Percentiles rank a stretch among this genome's conserved stretches.
These are phyloP conservation scores for Triticum urartu DNA, from an alignment of 176 grass and related monocot species.

Conservation along the genomic window DNA sequence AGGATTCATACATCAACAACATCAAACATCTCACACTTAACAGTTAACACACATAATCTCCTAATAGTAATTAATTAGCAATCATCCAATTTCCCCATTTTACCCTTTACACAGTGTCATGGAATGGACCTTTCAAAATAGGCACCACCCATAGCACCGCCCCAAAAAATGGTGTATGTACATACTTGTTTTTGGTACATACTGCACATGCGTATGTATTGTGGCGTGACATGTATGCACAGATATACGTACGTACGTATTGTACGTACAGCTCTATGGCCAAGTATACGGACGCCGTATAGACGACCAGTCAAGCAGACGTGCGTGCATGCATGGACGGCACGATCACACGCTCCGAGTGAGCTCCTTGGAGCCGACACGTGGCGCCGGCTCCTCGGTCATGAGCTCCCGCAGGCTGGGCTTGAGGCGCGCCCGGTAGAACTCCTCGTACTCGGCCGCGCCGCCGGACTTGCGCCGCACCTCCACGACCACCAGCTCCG, in stretches of 20 bases:
- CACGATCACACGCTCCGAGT: slow-evolving; percentile 30
- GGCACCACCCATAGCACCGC: slow-evolving; percentile 18
- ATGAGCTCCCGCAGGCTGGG: slow-evolving; percentile 56
- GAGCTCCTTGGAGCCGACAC: neutral
- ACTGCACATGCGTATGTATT: neutral
- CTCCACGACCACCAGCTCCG: slow-evolving; percentile 79
- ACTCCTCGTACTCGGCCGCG: slow-evolving; percentile 83
- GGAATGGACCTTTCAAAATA: slow-evolving; percentile 15
- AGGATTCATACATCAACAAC: neutral
- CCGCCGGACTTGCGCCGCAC: slow-evolving; percentile 79
- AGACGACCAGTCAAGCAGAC: neutral
- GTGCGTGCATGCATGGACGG: neutral
- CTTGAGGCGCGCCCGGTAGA: slow-evolving; percentile 60
- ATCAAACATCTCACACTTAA: neutral
- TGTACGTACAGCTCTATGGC: neutral
- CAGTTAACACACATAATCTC: neutral
- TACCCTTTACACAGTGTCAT: neutral
- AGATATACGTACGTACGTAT: neutral
- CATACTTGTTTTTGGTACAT: neutral
- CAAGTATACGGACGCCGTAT: neutral
- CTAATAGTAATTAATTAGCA: neutral
- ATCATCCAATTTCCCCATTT: neutral
- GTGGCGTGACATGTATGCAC: no score
- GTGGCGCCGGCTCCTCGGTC: slow-evolving; percentile 14
- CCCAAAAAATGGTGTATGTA: neutral